These are phyloP conservation scores for Hypocrella siamensis DNA, from an alignment of 2,329 filamentous ascomycete genomes.

Conservation along the genomic window DNA sequence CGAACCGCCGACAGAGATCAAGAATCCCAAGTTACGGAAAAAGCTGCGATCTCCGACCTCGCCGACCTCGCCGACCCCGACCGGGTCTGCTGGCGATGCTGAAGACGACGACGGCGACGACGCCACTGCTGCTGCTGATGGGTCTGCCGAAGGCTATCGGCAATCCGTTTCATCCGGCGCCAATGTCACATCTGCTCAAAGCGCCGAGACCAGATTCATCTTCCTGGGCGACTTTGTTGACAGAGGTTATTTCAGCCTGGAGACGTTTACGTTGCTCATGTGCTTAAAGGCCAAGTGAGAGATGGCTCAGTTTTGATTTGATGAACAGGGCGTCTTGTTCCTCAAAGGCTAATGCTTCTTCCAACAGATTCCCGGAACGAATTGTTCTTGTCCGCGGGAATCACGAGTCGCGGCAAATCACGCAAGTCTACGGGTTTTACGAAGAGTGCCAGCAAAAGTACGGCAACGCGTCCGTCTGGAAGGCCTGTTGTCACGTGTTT, in stretches of 20 bases:
- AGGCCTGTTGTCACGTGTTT: slow-evolving; percentile 98
- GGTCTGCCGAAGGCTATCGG: slow-evolving; percentile 7
- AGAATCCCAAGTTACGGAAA: slow-evolving; percentile 71
- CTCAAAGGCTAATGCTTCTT: too few relatives aligned
- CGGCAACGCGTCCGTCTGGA: slow-evolving; percentile 98
- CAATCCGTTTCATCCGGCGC: slow-evolving; percentile 17
- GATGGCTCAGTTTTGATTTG: too few relatives aligned
- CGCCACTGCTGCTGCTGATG: slow-evolving; percentile 2
- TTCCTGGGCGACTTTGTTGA: slow-evolving; percentile 87
- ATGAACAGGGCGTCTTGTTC: too few relatives aligned
- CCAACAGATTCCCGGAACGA: slow-evolving; percentile 68
- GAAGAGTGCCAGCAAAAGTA: slow-evolving; percentile 98
- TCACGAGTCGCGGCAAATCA: slow-evolving; percentile 94
- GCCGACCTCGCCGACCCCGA: too few relatives aligned
- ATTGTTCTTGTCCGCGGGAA: slow-evolving; percentile 96
- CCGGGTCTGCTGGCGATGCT: too few relatives aligned
- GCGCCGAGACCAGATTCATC: slow-evolving; percentile 40
- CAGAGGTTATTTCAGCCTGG: slow-evolving; percentile 90
- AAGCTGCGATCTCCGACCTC: too few relatives aligned
- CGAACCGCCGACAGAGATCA: slow-evolving; percentile 80
- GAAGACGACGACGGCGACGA: slow-evolving; percentile 30
- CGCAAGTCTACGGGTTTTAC: slow-evolving; percentile 97
- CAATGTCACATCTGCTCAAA: slow-evolving; percentile 23
- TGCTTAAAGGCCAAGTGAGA: slow-evolving; percentile 68
- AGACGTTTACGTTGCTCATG: slow-evolving; percentile 93